These are phyloP conservation scores for Cenococcum geophilum DNA, from an alignment of 495 filamentous ascomycete species.

Conservation along the genomic window DNA sequence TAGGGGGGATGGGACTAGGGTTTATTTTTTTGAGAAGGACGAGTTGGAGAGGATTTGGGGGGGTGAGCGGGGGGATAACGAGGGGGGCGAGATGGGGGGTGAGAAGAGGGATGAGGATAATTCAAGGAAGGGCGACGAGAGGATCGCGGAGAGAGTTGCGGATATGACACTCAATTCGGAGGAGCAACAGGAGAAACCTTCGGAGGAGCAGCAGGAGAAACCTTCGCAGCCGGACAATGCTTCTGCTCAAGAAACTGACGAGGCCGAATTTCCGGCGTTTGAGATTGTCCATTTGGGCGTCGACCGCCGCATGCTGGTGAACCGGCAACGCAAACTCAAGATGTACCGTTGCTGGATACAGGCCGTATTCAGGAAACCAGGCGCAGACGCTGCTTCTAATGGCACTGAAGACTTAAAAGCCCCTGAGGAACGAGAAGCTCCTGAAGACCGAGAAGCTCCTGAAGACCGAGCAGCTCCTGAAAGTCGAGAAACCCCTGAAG, in stretches of 20 bases:
- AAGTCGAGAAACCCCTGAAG: neutral
- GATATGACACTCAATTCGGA: slow-evolving; percentile 20
- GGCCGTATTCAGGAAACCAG: slow-evolving; percentile 73
- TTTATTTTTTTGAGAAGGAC: slow-evolving; percentile 92
- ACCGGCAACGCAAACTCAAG: slow-evolving; percentile 80
- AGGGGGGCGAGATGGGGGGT: neutral
- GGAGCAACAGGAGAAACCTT: slow-evolving; percentile 10
- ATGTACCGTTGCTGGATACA: slow-evolving; percentile 99
- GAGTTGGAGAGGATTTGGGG: slow-evolving; percentile 76
- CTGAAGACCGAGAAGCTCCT: neutral
- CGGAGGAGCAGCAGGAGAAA: slow-evolving; percentile 10
- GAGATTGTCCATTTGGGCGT: slow-evolving; percentile 70
- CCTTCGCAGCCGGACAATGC: too few species aligned
- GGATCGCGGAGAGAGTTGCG: slow-evolving; percentile 36
- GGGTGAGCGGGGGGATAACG: too few species aligned
- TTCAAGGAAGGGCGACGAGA: slow-evolving; percentile 7
- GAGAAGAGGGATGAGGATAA: too few species aligned
- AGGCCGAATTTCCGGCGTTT: slow-evolving; percentile 42
- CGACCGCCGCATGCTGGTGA: slow-evolving; percentile 84
- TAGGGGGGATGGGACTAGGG: slow-evolving; percentile 87
- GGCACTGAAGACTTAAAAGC: neutral
- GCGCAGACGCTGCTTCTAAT: slow-evolving; percentile 7
- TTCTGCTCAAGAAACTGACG: slow-evolving; percentile 17
- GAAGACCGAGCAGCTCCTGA: neutral
- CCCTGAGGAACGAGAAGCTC: neutral